Evolutionary conservation across 2,329 filamentous ascomycete species (phyloP).

Genomic region (Erysiphe pulchra): DNA sequence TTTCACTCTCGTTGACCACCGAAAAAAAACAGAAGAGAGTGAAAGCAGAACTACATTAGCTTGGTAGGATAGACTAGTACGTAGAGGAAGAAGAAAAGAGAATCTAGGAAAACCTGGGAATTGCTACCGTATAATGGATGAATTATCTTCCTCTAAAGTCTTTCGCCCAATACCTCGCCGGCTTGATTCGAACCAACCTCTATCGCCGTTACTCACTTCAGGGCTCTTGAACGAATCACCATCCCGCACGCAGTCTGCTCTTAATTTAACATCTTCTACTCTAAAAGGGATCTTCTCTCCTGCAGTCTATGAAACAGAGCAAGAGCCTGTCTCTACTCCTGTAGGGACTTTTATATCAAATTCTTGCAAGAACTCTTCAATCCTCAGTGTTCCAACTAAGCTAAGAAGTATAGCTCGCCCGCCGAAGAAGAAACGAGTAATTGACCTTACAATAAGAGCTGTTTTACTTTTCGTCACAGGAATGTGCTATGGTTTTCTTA

Average conservation of each 20-base stretch:
- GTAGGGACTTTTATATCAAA: not conserved
- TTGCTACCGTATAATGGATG: too few relatives aligned
- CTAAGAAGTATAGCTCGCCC: too few relatives aligned
- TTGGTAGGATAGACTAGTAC: too few relatives aligned
- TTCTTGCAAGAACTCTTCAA: not conserved
- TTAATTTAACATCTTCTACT: constrained; percentile 74
- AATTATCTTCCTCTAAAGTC: constrained; percentile 21
- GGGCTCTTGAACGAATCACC: constrained; percentile 33
- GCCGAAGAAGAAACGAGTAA: too few relatives aligned
- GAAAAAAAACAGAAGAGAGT: too few relatives aligned
- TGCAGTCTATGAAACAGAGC: constrained; percentile 26
- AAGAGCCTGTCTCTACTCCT: constrained; percentile 7
- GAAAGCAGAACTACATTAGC: too few relatives aligned
- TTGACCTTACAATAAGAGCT: constrained; percentile 20
- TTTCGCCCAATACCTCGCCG: constrained; percentile 47
- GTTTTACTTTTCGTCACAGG: constrained; percentile 53
- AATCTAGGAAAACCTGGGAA: too few relatives aligned
- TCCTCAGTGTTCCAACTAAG: constrained; percentile 17
- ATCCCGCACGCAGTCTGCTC: constrained; percentile 44
- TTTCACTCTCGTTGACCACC: too few relatives aligned
- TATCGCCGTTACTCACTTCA: too few relatives aligned
- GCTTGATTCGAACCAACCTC: constrained; percentile 27
- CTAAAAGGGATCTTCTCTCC: constrained; percentile 76
- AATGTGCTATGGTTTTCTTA: constrained; percentile 56
- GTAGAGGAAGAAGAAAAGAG: too few relatives aligned